A percentile compares a stretch with the other conserved stretches of the same genome.
These are phyloP conservation scores for Aspergillus caelatus DNA, from an alignment of 2,329 filamentous ascomycete genomes.

Conservation along the genomic window DNA sequence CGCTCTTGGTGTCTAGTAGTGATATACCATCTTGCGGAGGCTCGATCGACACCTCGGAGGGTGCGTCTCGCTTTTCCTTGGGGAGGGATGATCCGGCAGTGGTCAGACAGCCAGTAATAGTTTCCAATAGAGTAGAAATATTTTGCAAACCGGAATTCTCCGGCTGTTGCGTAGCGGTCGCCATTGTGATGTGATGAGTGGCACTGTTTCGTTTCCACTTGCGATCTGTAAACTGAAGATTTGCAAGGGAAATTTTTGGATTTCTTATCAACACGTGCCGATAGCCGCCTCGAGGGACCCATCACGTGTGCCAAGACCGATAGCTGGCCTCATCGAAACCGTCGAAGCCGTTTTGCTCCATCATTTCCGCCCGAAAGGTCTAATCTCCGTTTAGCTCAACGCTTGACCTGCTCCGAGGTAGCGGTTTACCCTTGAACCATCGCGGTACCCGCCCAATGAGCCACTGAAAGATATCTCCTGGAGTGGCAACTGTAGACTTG, in stretches of 20 bases:
- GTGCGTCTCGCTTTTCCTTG: slow-evolving; percentile 28
- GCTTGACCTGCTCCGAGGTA: slow-evolving; percentile 3
- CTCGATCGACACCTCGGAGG: slow-evolving; percentile 69
- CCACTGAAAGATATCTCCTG: slow-evolving; percentile 10
- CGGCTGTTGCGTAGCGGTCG: slow-evolving; percentile 22
- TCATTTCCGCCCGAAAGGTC: neutral
- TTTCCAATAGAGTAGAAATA: slow-evolving; percentile 37
- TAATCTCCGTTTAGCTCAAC: slow-evolving; percentile 2
- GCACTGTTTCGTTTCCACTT: neutral
- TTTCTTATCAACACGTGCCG: slow-evolving; percentile 30
- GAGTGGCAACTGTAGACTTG: slow-evolving; percentile 23
- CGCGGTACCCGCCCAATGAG: slow-evolving; percentile 13
- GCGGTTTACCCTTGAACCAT: neutral
- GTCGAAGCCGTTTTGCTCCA: neutral
- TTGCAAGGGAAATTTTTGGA: slow-evolving; percentile 24
- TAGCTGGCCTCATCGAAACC: slow-evolving; percentile 21
- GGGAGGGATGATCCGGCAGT: slow-evolving; percentile 41
- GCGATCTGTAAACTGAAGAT: slow-evolving; percentile 4
- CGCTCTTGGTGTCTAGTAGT: slow-evolving; percentile 92
- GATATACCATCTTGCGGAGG: slow-evolving; percentile 88
- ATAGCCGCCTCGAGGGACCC: neutral
- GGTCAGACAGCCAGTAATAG: slow-evolving; percentile 38
- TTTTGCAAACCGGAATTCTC: slow-evolving; percentile 26
- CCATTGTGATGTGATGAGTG: slow-evolving; percentile 24
- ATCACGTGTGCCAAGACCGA: slow-evolving; percentile 23